phyloP scores from a whole-genome alignment of 805 yeast species.

The Saitoella complicata region DNA sequence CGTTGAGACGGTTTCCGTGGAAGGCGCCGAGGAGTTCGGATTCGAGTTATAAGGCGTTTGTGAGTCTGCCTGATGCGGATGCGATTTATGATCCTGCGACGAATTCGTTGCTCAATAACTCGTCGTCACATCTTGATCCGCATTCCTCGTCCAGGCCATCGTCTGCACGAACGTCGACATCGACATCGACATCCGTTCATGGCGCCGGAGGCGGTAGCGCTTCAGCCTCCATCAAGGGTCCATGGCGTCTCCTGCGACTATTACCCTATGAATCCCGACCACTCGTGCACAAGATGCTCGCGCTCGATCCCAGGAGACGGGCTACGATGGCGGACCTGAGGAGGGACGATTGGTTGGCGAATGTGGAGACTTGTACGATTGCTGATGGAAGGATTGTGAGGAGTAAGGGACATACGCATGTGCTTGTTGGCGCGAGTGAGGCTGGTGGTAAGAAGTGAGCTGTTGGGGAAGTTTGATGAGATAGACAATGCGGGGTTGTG shows the following conservation, averaged over 20 bases:
- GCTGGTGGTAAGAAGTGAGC: background rate
- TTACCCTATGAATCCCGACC: slow-evolving; percentile 52
- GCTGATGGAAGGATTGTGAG: slow-evolving; percentile 11
- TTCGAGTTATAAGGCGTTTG: slow-evolving; percentile 47
- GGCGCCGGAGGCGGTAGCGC: slow-evolving; percentile 12
- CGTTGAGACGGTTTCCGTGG: slow-evolving; percentile 84
- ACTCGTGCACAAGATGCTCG: slow-evolving; percentile 50
- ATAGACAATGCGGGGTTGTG: too few relatives aligned
- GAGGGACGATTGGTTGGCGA: slow-evolving; percentile 39
- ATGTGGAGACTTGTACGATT: slow-evolving; percentile 38
- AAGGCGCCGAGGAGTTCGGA: slow-evolving; percentile 71
- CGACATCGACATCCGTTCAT: slow-evolving; percentile 10
- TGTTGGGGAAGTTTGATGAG: too few relatives aligned
- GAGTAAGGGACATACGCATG: slow-evolving; percentile 20
- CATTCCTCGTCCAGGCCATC: slow-evolving; percentile 3
- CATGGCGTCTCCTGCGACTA: slow-evolving; percentile 51
- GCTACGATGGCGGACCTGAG: slow-evolving; percentile 41
- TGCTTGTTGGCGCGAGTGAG: slow-evolving; percentile 21
- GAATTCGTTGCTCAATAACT: background rate
- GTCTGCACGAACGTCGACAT: slow-evolving; percentile 14
- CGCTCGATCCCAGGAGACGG: slow-evolving; percentile 41
- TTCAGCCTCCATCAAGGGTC: slow-evolving; percentile 38
- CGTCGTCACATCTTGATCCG: slow-evolving; percentile 1
- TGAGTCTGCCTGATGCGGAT: background rate
- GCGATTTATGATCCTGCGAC: background rate